Percentiles rank a stretch among this genome's conserved stretches.
Conservation (phyloP, 306 rosid species). For the Lotus japonicus region DNA sequence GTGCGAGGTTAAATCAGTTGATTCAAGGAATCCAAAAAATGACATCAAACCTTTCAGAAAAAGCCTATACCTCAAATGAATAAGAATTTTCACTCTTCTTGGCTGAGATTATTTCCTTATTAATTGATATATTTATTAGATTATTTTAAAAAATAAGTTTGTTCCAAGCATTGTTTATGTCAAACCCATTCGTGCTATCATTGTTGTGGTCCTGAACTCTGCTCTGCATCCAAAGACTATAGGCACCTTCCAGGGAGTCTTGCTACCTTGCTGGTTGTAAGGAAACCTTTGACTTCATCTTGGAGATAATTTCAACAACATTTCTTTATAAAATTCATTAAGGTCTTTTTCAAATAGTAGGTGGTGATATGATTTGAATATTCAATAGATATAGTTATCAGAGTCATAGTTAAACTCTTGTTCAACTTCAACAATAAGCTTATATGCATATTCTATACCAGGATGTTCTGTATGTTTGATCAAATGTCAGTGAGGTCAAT, state of each 20-base stretch:
- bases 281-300: slow-evolving; percentile 19
- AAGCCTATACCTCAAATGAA: no score
- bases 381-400: background rate
- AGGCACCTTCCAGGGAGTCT: slow-evolving; percentile 8
- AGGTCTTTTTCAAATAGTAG: slow-evolving; percentile 9
- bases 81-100: no score
- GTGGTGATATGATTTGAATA: background rate
- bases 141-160: background rate
- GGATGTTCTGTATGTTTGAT: background rate
- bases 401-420: background rate
- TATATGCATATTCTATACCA: background rate
- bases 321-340: background rate
- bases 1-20: no score
- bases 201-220: slow-evolving; percentile 28
- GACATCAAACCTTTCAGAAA: no score
- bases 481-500: background rate
- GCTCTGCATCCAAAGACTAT: slow-evolving; percentile 5
- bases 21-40: no score
- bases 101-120: background rate
- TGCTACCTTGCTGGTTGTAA: slow-evolving; percentile 35
- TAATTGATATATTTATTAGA: background rate
- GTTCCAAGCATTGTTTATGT: background rate
- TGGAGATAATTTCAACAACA: background rate
- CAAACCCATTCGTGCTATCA: background rate
- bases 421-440: background rate